A percentile compares a stretch with the other conserved stretches of the same genome.
Evolutionary conservation across 2,329 filamentous ascomycete species (phyloP).

Genomic region (Parastagonospora nodorum): DNA sequence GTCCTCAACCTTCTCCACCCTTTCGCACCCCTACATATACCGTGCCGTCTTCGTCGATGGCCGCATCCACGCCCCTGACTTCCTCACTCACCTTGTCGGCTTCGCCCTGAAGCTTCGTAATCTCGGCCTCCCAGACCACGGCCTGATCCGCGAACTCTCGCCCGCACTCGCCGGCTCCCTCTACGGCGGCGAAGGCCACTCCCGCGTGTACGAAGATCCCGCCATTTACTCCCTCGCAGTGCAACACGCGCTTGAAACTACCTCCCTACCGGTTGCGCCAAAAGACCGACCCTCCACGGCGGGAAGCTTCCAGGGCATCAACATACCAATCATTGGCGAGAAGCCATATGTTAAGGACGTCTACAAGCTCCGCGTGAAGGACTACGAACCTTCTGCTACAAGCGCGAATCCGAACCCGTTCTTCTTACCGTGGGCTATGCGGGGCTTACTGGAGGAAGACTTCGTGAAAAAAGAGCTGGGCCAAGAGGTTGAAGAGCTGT

Average conservation of each 20-base stretch:
- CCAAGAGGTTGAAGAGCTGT: constrained; percentile 75
- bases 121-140: constrained; percentile 89
- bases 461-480: constrained; percentile 82
- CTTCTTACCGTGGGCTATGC: constrained; percentile 92
- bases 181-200: constrained; percentile 92
- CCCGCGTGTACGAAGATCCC: constrained; percentile 86
- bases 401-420: constrained; percentile 73
- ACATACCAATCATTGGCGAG: constrained; percentile 36
- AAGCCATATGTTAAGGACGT: constrained; percentile 30
- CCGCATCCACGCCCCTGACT: constrained; percentile 88
- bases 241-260: constrained; percentile 55
- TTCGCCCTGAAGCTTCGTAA: constrained; percentile 95
- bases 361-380: constrained; percentile 37
- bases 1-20: constrained; percentile 85
- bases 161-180: constrained; percentile 86
- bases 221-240: constrained; percentile 73
- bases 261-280: constrained; percentile 38
- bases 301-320: constrained; percentile 35
- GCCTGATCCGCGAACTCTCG: constrained; percentile 87
- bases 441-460: constrained; percentile 89
- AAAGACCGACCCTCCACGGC: constrained; percentile 26
- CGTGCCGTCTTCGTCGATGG: constrained; percentile 96
- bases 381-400: constrained; percentile 35
- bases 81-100: constrained; percentile 89
- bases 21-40: constrained; percentile 90